These are phyloP conservation scores for Serendipita sp. DNA, from an alignment of 768 basidiomycete species.

Conservation along the genomic window DNA sequence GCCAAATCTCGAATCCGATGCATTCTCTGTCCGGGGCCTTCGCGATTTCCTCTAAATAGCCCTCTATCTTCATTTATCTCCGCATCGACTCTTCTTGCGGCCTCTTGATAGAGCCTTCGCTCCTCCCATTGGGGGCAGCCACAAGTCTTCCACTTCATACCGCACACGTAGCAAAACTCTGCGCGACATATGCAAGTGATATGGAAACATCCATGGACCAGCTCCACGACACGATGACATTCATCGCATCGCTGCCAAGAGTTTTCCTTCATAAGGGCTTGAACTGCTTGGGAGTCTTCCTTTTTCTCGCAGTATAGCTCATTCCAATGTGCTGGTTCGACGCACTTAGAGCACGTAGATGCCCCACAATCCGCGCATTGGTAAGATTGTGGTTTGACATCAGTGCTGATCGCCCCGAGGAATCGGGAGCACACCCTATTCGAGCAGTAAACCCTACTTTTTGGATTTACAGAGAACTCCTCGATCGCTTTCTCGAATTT, in stretches of 20 bases:
- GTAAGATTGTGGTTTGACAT: neutral
- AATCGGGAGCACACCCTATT: neutral
- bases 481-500: neutral
- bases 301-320: neutral
- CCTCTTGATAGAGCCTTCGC: slow-evolving; percentile 22
- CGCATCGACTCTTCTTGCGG: slow-evolving; percentile 28
- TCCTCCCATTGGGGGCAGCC: slow-evolving; percentile 52
- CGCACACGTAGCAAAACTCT: slow-evolving; percentile 53
- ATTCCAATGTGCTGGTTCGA: neutral
- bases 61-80: slow-evolving; percentile 6
- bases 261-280: slow-evolving; percentile 26
- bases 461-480: neutral
- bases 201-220: slow-evolving; percentile 42
- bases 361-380: neutral
- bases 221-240: slow-evolving; percentile 39
- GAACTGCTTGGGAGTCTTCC: slow-evolving; percentile 24
- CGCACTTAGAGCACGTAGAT: neutral
- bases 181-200: slow-evolving; percentile 38
- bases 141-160: slow-evolving; percentile 45
- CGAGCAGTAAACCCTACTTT: neutral
- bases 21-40: no score
- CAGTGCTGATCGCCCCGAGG: neutral
- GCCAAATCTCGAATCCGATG: no score
- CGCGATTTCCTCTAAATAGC: no score
- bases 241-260: slow-evolving; percentile 50